These are phyloP conservation scores for Aureobasidium uvarum DNA, from an alignment of 2,329 filamentous ascomycete genomes.

Conservation along the genomic window DNA sequence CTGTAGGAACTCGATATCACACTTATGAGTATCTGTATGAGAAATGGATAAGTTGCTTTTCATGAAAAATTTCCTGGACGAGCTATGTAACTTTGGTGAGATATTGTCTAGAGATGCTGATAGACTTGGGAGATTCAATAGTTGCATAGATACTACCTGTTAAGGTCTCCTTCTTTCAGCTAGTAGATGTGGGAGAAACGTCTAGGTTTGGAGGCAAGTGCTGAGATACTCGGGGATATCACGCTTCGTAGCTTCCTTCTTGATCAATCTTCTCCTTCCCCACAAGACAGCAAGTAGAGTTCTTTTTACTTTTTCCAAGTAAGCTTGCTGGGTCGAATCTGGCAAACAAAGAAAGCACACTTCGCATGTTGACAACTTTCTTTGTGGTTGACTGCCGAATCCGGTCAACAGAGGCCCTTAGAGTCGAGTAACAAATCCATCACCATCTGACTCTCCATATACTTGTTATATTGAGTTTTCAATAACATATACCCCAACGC, in stretches of 20 bases:
- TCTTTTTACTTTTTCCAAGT: not conserved
- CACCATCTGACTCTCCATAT: too few species aligned
- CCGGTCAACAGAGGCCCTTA: constrained; percentile 8
- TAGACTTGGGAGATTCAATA: not conserved
- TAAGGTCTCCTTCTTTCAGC: not conserved
- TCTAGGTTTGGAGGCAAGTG: not conserved
- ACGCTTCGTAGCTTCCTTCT: not conserved
- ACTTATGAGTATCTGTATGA: too few species aligned
- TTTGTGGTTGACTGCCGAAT: not conserved
- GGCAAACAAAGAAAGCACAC: not conserved
- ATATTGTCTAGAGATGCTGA: not conserved
- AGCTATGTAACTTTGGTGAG: too few species aligned
- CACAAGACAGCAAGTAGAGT: not conserved
- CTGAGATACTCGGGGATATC: not conserved
- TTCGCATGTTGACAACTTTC: not conserved
- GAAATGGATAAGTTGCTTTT: too few species aligned
- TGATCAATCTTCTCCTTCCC: not conserved
- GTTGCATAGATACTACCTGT: not conserved
- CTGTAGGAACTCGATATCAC: not conserved
- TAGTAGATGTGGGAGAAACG: not conserved
- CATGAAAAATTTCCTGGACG: too few species aligned
- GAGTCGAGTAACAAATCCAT: not conserved
- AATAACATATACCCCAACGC: too few species aligned
- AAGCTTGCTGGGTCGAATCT: not conserved
- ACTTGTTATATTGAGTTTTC: not conserved